Base-by-base conservation (phyloP, 2,329 filamentous ascomycete genomes). In the Alternaria tenuissima region DNA sequence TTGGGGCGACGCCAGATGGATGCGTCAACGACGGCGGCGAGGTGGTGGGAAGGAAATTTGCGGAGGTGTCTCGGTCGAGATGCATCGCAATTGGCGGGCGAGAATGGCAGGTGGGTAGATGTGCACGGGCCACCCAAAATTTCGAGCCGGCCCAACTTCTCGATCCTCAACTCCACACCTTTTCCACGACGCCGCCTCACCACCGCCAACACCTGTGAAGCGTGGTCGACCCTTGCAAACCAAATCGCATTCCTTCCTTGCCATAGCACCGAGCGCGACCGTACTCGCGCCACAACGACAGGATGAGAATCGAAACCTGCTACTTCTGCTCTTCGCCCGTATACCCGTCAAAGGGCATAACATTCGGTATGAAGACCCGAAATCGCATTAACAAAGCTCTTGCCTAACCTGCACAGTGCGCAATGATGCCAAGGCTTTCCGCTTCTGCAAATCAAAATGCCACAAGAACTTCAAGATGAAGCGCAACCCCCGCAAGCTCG, bases 391-490 rank as follows among this genome's bases (percentile, higher is more conserved):
- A 16, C 5, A 39, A 8, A 20, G n/a, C n/a, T 20, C n/a, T 39
- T 20, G 5, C n/a, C 36, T 39, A 7, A 39, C n/a, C 36, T 20
- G 8, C n/a, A 20, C 7, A 39, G 70, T 72, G 55, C 68, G 70
- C 65, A 72, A 72, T 79, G 88, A 90, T 79, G 88, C 87, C 64
- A 86, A 86, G 69, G 78, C 84, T 63, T 90, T 91, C 79, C 83
- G 86, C 53, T 91, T 91, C 81, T 91, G 89, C 82, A 85, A 88
- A 55, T 72, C 67, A 36, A 77, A 77, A 74, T 77, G 75, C 66
- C 88, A 90, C 81, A 89, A 89, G 71, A 84, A 84, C 75, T 96
- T 96, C 88, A 95, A 96, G 83, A 96, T 96, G 92, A 97, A 97
- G 91, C 90, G 95, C 69, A 97, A 98, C 89, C 57, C 57, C 38